Conservation (phyloP, 345 rosid species). For the Eucalyptus cladocalyx region DNA sequence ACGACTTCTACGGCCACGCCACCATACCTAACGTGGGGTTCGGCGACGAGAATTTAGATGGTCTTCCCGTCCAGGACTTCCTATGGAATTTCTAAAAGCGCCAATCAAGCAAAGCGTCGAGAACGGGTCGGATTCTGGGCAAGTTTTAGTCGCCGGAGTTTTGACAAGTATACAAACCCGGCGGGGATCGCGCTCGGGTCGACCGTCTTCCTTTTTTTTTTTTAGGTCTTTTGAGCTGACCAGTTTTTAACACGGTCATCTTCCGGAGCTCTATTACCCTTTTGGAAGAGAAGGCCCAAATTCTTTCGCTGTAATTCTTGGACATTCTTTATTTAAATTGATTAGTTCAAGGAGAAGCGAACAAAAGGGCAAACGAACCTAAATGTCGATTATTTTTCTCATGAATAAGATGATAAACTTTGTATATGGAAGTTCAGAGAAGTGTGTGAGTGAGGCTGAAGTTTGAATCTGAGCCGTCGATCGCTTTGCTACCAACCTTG, state of each 20-base stretch:
- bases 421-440: neutral
- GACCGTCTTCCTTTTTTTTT: neutral
- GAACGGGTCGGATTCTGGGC: neutral
- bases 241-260: neutral
- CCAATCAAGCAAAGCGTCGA: neutral
- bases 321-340: neutral
- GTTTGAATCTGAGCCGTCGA: neutral
- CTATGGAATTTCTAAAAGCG: slow-evolving; percentile 50
- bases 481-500: neutral
- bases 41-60: slow-evolving; percentile 27
- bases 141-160: slow-evolving; percentile 2
- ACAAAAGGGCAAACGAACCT: neutral
- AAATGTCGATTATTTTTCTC: neutral
- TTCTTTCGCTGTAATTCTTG: neutral
- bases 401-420: neutral
- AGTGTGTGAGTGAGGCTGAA: neutral
- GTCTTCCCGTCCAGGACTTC: slow-evolving; percentile 7
- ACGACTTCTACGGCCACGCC: slow-evolving; percentile 18
- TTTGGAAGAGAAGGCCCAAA: neutral
- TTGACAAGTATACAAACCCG: neutral
- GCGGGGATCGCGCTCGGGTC: neutral
- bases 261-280: neutral
- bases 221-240: neutral
- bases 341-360: neutral
- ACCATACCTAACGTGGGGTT: neutral